Conservation (phyloP, 2,329 filamentous ascomycete species). For the Nectriaceae sp. region DNA sequence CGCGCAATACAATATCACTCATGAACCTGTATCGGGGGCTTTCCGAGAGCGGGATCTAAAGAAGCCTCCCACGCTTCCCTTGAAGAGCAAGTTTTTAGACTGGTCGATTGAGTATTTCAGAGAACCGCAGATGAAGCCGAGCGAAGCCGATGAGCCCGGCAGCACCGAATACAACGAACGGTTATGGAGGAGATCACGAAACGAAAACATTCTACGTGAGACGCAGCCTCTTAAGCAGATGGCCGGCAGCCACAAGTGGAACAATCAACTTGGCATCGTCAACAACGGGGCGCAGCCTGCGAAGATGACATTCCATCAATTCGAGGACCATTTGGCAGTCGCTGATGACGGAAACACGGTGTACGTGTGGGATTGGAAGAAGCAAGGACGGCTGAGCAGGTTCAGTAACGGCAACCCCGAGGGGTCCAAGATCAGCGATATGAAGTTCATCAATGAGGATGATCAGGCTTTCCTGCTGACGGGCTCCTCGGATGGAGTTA, state of each 20-base stretch:
- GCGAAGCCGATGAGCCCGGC: slow-evolving; percentile 93
- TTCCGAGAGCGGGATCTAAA: slow-evolving; percentile 65
- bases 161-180: slow-evolving; percentile 96
- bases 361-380: slow-evolving; percentile 91
- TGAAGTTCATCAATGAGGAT: slow-evolving; percentile 98
- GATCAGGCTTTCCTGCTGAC: slow-evolving; percentile 94
- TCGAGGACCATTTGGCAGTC: slow-evolving; percentile 92
- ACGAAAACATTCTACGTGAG: slow-evolving; percentile 87
- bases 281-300: slow-evolving; percentile 88
- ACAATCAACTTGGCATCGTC: slow-evolving; percentile 77
- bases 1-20: slow-evolving; percentile 74
- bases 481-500: slow-evolving; percentile 90
- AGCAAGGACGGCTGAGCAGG: slow-evolving; percentile 70
- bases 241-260: slow-evolving; percentile 85
- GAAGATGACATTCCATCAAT: slow-evolving; percentile 96
- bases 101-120: slow-evolving; percentile 99
- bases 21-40: slow-evolving; percentile 76
- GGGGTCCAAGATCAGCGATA: slow-evolving; percentile 89
- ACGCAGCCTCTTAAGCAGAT: slow-evolving; percentile 92
- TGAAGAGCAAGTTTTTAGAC: slow-evolving; percentile 83
- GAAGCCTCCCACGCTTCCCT: slow-evolving; percentile 65
- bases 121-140: slow-evolving; percentile 96
- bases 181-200: slow-evolving; percentile 88
- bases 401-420: slow-evolving; percentile 95
- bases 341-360: slow-evolving; percentile 92